Conservation (phyloP, 352 stramenopile genomes). For the Salisapilia sapeloensis region DNA sequence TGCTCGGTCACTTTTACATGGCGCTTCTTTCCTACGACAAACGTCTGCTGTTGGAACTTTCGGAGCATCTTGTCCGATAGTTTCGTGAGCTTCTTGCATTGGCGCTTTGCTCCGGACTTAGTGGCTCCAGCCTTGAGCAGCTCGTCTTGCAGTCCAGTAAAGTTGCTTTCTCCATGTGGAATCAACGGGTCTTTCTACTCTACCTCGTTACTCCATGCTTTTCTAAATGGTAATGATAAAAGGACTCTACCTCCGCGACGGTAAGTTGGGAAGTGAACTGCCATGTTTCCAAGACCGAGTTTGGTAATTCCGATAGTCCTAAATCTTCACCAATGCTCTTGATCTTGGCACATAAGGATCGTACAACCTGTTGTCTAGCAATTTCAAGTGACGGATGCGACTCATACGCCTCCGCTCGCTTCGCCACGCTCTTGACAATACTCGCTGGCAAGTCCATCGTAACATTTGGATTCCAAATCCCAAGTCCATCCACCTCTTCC, state of each 20-base stretch:
- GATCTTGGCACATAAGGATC: constrained; percentile 51
- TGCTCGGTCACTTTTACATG: constrained; percentile 24
- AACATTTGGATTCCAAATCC: constrained; percentile 36
- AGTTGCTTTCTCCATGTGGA: constrained; percentile 47
- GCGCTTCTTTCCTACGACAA: constrained; percentile 18
- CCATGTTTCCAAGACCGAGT: constrained; percentile 75
- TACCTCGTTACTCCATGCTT: constrained; percentile 24
- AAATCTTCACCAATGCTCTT: constrained; percentile 41
- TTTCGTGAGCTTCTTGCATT: constrained; percentile 24
- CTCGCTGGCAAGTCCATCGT: constrained; percentile 11
- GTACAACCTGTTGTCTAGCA: constrained; percentile 43
- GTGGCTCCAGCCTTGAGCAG: constrained; percentile 53
- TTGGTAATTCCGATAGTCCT: constrained; percentile 58
- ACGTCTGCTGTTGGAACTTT: constrained; percentile 27
- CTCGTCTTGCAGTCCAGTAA: constrained; percentile 52
- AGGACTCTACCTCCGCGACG: constrained; percentile 22
- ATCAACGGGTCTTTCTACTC: constrained; percentile 40
- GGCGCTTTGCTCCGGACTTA: constrained; percentile 14
- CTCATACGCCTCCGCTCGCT: constrained; percentile 1
- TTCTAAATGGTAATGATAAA: background rate
- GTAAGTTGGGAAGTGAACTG: constrained; percentile 65
- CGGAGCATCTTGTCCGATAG: constrained; percentile 34
- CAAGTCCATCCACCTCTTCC: too few relatives aligned
- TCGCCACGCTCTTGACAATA: constrained; percentile 3
- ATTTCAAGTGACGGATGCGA: constrained; percentile 45